Percentiles rank a stretch among this genome's conserved stretches.
These are phyloP conservation scores for Gleditsia sinensis DNA, from an alignment of 306 rosid genomes.

Conservation along the genomic window DNA sequence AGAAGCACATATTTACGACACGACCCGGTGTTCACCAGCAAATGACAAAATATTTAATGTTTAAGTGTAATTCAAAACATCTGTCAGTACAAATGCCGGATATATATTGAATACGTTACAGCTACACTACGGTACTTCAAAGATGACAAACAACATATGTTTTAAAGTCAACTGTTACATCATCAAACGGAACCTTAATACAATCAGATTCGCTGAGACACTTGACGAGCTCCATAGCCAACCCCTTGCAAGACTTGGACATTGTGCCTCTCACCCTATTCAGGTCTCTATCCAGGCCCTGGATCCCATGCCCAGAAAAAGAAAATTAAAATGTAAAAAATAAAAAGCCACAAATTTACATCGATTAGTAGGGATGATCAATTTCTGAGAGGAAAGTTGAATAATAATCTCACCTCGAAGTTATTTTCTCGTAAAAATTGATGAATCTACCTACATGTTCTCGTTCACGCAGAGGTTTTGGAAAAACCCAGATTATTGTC, in stretches of 20 bases:
- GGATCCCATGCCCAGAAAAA: not conserved
- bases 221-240: conserved; percentile 83
- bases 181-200: conserved; percentile 54
- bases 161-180: conserved; percentile 1
- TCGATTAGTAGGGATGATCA: not conserved
- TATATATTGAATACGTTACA: no score
- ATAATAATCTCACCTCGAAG: conserved; percentile 6
- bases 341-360: not conserved
- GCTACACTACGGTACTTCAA: no score
- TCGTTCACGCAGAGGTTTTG: not conserved
- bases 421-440: not conserved
- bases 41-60: no score
- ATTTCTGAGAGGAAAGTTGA: not conserved
- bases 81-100: no score
- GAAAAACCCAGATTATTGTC: not conserved
- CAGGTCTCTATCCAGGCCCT: conserved; percentile 7
- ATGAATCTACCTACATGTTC: conserved; percentile 17
- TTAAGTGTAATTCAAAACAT: no score
- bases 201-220: conserved; percentile 94
- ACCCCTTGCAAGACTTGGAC: conserved; percentile 95
- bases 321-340: no score
- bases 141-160: not conserved
- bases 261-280: conserved; percentile 40
- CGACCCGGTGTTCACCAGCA: no score
- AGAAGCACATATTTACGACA: no score